phyloP scores from a whole-genome alignment of 345 rosid species.

The Noccaea bulbosa region DNA sequence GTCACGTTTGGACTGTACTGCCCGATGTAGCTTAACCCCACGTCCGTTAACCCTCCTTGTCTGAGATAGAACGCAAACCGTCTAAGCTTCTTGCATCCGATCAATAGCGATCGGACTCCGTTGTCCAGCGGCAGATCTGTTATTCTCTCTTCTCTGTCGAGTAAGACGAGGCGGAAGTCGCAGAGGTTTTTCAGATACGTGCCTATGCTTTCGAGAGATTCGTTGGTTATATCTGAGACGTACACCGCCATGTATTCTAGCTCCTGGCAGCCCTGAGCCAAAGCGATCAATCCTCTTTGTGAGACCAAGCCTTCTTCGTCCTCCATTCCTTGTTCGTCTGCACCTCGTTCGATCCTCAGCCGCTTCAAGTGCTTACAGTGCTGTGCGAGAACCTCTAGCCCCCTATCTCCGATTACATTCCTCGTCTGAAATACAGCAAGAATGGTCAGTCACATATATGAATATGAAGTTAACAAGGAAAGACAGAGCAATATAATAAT shows the following conservation, averaged over 20 bases:
- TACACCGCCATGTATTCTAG: constrained; percentile 84
- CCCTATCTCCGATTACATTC: constrained; percentile 94
- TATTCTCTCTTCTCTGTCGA: constrained; percentile 68
- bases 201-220: constrained; percentile 69
- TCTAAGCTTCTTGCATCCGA: constrained; percentile 77
- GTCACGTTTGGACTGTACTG: constrained; percentile 73
- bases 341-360: constrained; percentile 93
- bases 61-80: constrained; percentile 86
- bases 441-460: constrained; percentile 8
- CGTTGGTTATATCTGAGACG: constrained; percentile 84
- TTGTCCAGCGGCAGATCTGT: constrained; percentile 88
- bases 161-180: constrained; percentile 89
- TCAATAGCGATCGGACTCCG: constrained; percentile 85
- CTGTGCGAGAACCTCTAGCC: constrained; percentile 78
- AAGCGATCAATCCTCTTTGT: constrained; percentile 79
- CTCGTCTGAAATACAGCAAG: constrained; percentile 66
- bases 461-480: constrained; percentile 2
- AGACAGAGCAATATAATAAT: constrained; percentile 1
- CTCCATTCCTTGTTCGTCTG: constrained; percentile 83
- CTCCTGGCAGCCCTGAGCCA: constrained; percentile 86
- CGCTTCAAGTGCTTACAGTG: constrained; percentile 75
- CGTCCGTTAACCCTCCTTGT: constrained; percentile 78
- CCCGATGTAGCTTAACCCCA: constrained; percentile 82
- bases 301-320: constrained; percentile 90
- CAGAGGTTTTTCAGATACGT: constrained; percentile 65